A percentile compares a stretch with the other conserved stretches of the same genome.
These are phyloP conservation scores for Meyerozyma guilliermondii DNA, from an alignment of 1,139 yeast species.

Conservation along the genomic window DNA sequence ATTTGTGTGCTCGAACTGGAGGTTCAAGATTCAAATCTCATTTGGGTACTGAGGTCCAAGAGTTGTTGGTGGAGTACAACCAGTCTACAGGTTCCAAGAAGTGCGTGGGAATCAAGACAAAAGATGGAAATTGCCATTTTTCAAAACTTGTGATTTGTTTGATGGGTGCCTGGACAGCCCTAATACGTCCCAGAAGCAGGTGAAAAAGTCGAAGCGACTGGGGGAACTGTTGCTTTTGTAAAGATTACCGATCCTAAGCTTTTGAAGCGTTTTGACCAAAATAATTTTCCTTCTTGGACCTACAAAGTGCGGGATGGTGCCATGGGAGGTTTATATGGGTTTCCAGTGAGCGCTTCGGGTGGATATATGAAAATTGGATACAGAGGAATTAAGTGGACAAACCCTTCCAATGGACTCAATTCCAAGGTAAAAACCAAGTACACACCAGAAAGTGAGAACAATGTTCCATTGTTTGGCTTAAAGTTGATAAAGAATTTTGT, in stretches of 20 bases:
- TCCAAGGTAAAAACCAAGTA: background rate
- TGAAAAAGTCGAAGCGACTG: background rate
- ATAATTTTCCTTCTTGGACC: background rate
- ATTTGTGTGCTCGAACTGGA: slow-evolving; percentile 5
- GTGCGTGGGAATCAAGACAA: background rate
- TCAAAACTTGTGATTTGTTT: background rate
- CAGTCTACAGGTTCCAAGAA: slow-evolving; percentile 5
- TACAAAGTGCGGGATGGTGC: background rate
- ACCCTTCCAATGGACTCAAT: background rate
- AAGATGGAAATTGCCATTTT: background rate
- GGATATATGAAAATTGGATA: background rate
- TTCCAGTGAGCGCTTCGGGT: background rate
- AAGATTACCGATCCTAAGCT: background rate
- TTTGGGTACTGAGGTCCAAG: slow-evolving; percentile 11
- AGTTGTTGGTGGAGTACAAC: slow-evolving; percentile 7
- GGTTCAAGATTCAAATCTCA: slow-evolving; percentile 9
- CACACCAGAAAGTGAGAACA: background rate
- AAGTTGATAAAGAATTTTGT: background rate
- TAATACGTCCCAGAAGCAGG: background rate
- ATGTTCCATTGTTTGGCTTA: background rate
- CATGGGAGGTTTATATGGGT: background rate
- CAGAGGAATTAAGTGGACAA: background rate
- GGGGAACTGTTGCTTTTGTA: background rate
- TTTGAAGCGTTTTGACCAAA: background rate
- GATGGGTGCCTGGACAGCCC: background rate